Evolutionary conservation across 2,329 filamentous ascomycete genomes (phyloP).

Genomic region (Amylocarpus encephaloides): DNA sequence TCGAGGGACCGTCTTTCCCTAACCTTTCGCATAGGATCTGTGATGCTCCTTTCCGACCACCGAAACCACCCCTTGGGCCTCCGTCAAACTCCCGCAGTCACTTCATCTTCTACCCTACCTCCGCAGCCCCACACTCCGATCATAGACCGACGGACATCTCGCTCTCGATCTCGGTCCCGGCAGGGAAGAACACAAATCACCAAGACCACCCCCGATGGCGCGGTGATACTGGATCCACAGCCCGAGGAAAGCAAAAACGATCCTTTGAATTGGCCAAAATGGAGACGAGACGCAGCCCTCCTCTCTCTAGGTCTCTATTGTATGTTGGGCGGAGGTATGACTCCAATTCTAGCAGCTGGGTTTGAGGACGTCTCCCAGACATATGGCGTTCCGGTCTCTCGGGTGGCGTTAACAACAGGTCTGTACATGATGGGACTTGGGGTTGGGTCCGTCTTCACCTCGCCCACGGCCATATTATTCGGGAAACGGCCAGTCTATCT

Average conservation of each 20-base stretch:
- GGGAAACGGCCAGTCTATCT: constrained; percentile 92
- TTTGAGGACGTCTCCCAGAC: constrained; percentile 72
- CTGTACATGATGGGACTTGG: constrained; percentile 93
- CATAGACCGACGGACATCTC: constrained; percentile 14
- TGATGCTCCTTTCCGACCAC: constrained; percentile 48
- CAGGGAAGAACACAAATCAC: constrained; percentile 35
- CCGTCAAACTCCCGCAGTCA: constrained; percentile 49
- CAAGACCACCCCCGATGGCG: constrained; percentile 76
- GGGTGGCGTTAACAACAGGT: constrained; percentile 81
- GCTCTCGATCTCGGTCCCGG: background rate
- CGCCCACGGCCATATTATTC: constrained; percentile 83
- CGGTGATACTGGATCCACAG: constrained; percentile 84
- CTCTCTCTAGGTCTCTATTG: constrained; percentile 85
- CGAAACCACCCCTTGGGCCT: constrained; percentile 55
- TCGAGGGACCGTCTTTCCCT: background rate
- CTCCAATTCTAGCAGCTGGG: constrained; percentile 80
- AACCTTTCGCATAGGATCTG: constrained; percentile 42
- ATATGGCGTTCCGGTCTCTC: constrained; percentile 60
- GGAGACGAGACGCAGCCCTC: constrained; percentile 73
- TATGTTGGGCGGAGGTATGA: constrained; percentile 89
- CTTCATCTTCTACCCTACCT: constrained; percentile 47
- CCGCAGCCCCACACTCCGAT: constrained; percentile 9
- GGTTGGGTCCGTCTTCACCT: constrained; percentile 74
- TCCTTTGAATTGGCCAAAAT: constrained; percentile 82
- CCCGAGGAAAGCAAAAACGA: constrained; percentile 88